Evolutionary conservation across 208 protist species (phyloP), one percentile per base, ranked within the genome.

Genomic region (Trichomonas vaginalis): DNA sequence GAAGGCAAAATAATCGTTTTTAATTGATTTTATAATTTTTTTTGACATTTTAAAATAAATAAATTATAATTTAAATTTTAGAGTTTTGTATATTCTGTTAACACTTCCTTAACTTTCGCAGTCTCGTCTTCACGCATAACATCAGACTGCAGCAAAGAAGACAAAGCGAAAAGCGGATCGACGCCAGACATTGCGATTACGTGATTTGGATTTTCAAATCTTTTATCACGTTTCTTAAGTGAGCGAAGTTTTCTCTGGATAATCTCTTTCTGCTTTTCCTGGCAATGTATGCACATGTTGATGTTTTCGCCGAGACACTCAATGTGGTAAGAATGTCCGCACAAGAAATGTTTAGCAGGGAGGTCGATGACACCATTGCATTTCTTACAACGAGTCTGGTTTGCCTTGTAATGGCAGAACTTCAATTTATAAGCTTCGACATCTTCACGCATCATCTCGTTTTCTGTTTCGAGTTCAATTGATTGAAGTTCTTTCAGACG

Each of bases 261-360:
- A 32, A 92, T 95, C 61, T 95, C 21, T 80, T 95, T 49, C 35
- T 95, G 92, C 9, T 1, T 47, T 35, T 95, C 92, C 40, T 61
- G 37, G 35, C 92, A 95, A 35, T 46, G 35, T 0, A 49, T 23
- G 35, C 92, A 95, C 61, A 79, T 95, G 32, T 37, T 79, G 35
- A 80, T 27, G 35, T 95, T 40, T 37, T 61, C 51, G 15, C 51
- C 49, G 0, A 95, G 45, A 27, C 92, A 95, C 46, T 49, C 61
- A 42, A 79, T 79, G 46, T 95, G 92, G 39, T 79, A 95, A 10
- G 40, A 51, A 40, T 95, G 92, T 23, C 92, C 92, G 23, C 92
- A 95, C 4, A 95, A 32, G 49, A 95, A 95, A 32, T 95, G 92
- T 48, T 80, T 95, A 14, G 49, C 51, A n/a, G 92, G 92, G 4